A percentile compares a stretch with the other conserved stretches of the same genome.
Conservation (phyloP, 1,284 basidiomycete species). For the Ustilago curta region DNA sequence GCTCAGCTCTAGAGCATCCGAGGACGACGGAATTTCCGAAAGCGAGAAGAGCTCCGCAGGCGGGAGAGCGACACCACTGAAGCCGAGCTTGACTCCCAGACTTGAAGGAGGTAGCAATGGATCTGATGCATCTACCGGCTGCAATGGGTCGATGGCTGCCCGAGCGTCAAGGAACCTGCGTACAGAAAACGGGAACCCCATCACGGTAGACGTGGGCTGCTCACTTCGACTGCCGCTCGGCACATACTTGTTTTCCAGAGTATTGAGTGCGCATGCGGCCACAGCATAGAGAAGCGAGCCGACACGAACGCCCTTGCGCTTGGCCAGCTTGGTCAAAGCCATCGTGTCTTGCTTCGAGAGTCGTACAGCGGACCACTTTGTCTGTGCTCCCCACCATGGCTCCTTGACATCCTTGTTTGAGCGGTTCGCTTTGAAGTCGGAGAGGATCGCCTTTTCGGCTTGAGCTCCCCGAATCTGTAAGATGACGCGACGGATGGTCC, state of each 20-base stretch:
- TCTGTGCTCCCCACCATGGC: conserved; percentile 50
- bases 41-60: conserved; percentile 43
- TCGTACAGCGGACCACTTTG: conserved; percentile 36
- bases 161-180: conserved; percentile 27
- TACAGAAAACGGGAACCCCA: conserved; percentile 47
- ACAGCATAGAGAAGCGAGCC: conserved; percentile 45
- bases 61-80: conserved; percentile 36
- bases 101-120: conserved; percentile 27
- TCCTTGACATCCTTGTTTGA: conserved; percentile 11
- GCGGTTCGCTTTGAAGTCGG: conserved; percentile 40
- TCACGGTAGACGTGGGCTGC: conserved; percentile 32
- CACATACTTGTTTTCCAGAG: conserved; percentile 21
- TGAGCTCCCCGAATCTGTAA: conserved; percentile 27
- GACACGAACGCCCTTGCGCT: conserved; percentile 37
- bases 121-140: conserved; percentile 9
- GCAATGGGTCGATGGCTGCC: conserved; percentile 18
- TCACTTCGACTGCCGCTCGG: neutral
- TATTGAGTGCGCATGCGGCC: conserved; percentile 44
- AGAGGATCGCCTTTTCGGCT: conserved; percentile 25
- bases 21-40: neutral
- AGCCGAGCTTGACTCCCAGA: conserved; percentile 39
- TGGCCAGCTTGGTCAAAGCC: conserved; percentile 28
- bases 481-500: conserved; percentile 42
- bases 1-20: neutral
- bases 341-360: conserved; percentile 22